Evolutionary conservation across 164 flowering plant genomes (phyloP), one percentile per base, ranked within the genome.

Genomic region (Magnolia changhungtana): DNA sequence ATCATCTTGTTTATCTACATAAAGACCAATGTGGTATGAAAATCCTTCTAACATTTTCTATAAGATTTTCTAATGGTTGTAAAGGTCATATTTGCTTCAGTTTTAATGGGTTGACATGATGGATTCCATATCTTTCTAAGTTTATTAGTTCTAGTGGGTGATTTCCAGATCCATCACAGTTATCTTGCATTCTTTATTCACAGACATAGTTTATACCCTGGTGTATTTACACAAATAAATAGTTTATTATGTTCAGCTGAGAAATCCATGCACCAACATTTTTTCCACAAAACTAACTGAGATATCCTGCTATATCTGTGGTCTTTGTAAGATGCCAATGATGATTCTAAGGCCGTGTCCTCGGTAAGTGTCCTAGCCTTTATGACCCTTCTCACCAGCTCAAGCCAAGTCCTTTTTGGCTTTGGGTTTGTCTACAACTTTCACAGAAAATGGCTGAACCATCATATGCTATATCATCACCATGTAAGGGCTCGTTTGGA

Each of bases 11-110:
- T 88, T 78, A 84, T 96, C 78, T 96, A 96, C 71, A 72, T 82
- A 75, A 94, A 92, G 88, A 88, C 96, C 72, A 89, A 94, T 80
- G 89, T 85, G 98, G 99, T 96, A 91, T 68, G 91, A 16, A 63
- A 58, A 67, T 61, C 20, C 52, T 19, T 14, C 37, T 3, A 37
- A 11, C 9, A 68, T 68, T 5, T 31, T 14, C 50, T 67, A 13
- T 67, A 67, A 31, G 20, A 67, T 31, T 6, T 68, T 68, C 16
- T 31, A 68, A 21, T 21, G 19, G 21, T 16, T 63, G 19, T 63
- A 63, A 63, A 37, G 45, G 8, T 16, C 19, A 4, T 63, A 4
- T 63, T 63, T 63, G 23, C n/a, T n/a, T 37, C 19, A n/a, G 21
- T 63, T 63, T 63, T 63, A 63, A 16, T 3, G 21, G 21, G 3